phyloP scores from a whole-genome alignment of 164 flowering plant species.

The Annona squamosa region DNA sequence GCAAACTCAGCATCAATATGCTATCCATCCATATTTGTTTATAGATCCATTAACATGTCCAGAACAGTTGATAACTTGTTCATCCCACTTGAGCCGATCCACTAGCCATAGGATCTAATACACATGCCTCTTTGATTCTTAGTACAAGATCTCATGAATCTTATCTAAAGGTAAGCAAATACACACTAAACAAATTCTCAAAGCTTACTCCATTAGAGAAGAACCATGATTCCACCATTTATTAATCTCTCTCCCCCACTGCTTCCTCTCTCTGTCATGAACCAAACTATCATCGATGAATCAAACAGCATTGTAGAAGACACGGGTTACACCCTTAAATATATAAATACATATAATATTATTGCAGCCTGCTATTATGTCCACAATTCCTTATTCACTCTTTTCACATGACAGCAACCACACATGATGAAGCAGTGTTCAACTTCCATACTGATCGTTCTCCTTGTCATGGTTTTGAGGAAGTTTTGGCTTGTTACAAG shows the following conservation, averaged over 20 bases:
- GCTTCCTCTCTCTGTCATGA: not conserved
- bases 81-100: too few relatives aligned
- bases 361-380: not conserved
- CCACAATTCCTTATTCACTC: not conserved
- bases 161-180: too few relatives aligned
- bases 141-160: too few relatives aligned
- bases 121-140: too few relatives aligned
- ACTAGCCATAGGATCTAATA: too few relatives aligned
- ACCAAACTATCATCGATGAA: not conserved
- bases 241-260: not conserved
- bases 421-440: conserved; percentile 66
- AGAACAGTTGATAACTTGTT: too few relatives aligned
- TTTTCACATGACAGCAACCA: conserved; percentile 39
- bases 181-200: too few relatives aligned
- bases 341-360: too few relatives aligned
- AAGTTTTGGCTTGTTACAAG: conserved; percentile 59
- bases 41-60: too few relatives aligned
- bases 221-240: not conserved
- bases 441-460: conserved; percentile 57
- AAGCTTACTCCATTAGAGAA: too few relatives aligned
- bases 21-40: too few relatives aligned
- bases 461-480: conserved; percentile 77
- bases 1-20: too few relatives aligned
- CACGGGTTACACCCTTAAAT: not conserved
- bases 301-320: not conserved